Conservation (phyloP, 108 stramenopile genomes). For the Skeletonema menzelii region DNA sequence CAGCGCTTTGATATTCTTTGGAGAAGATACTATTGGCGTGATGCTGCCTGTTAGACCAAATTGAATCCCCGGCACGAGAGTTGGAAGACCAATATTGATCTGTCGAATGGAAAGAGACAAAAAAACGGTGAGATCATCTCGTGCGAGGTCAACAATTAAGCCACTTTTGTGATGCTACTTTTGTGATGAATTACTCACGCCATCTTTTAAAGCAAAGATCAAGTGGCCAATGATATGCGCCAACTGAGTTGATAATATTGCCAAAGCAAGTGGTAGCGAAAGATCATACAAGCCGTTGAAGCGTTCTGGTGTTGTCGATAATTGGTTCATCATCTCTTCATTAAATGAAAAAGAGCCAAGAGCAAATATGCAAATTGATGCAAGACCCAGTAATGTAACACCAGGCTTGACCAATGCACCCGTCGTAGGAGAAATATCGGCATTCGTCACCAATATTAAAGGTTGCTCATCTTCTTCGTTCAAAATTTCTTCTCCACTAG, state of each 20-base stretch:
- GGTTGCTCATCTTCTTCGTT: conserved; percentile 49
- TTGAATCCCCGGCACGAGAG: conserved; percentile 56
- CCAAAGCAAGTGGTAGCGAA: conserved; percentile 38
- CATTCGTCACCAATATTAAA: conserved; percentile 53
- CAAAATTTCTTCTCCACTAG: conserved; percentile 63
- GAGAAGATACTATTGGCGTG: conserved; percentile 51
- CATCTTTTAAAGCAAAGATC: conserved; percentile 54
- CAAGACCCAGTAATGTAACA: conserved; percentile 46
- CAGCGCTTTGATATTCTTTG: conserved; percentile 50
- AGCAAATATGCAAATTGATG: conserved; percentile 51
- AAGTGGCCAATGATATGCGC: conserved; percentile 53
- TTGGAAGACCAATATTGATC: conserved; percentile 53
- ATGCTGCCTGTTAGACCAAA: conserved; percentile 55
- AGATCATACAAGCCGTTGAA: conserved; percentile 37
- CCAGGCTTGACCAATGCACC: conserved; percentile 43
- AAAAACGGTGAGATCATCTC: not conserved
- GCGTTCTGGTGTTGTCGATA: conserved; percentile 29
- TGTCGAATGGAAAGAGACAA: not conserved
- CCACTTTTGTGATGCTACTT: not conserved
- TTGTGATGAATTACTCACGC: conserved; percentile 38
- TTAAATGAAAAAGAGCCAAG: conserved; percentile 58
- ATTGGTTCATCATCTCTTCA: conserved; percentile 41
- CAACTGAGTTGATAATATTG: conserved; percentile 41
- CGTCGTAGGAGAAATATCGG: conserved; percentile 50
- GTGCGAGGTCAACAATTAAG: not conserved